Evolutionary conservation across 2,329 filamentous ascomycete genomes (phyloP).

Genomic region (Harringtonia aguacate): DNA sequence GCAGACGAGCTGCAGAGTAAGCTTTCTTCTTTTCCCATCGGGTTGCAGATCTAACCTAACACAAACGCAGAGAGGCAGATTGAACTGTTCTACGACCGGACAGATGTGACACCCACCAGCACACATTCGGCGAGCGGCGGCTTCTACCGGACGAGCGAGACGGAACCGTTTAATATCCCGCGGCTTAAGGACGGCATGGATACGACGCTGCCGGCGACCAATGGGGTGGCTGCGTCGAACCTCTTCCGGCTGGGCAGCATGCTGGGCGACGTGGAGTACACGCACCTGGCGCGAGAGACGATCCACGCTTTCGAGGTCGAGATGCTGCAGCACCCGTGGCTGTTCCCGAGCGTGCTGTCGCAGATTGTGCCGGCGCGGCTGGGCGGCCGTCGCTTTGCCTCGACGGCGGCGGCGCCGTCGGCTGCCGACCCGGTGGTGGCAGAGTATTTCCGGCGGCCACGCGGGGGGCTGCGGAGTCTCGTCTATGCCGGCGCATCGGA

Average conservation of each 20-base stretch:
- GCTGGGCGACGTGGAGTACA: conserved; percentile 32
- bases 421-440: conserved; percentile 8
- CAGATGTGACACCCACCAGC: conserved; percentile 19
- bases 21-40: conserved; percentile 10
- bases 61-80: conserved; percentile 65
- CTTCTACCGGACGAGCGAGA: conserved; percentile 61
- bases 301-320: conserved; percentile 83
- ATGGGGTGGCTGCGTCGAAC: conserved; percentile 78
- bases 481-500: conserved; percentile 5
- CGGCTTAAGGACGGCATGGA: conserved; percentile 95
- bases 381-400: conserved; percentile 39
- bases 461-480: conserved; percentile 18
- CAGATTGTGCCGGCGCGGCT: conserved; percentile 65
- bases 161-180: conserved; percentile 62
- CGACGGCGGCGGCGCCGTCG: conserved; percentile 7
- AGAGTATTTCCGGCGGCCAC: conserved; percentile 15
- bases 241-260: conserved; percentile 67
- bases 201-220: conserved; percentile 79
- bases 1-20: conserved; percentile 70
- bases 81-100: conserved; percentile 62
- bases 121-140: conserved; percentile 37
- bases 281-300: conserved; percentile 57
- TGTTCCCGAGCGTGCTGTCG: conserved; percentile 73
- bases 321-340: conserved; percentile 83
- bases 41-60: conserved; percentile 41